phyloP scores from a whole-genome alignment of 2,329 filamentous ascomycete genomes.

The Pseudocercospora eumusae region DNA sequence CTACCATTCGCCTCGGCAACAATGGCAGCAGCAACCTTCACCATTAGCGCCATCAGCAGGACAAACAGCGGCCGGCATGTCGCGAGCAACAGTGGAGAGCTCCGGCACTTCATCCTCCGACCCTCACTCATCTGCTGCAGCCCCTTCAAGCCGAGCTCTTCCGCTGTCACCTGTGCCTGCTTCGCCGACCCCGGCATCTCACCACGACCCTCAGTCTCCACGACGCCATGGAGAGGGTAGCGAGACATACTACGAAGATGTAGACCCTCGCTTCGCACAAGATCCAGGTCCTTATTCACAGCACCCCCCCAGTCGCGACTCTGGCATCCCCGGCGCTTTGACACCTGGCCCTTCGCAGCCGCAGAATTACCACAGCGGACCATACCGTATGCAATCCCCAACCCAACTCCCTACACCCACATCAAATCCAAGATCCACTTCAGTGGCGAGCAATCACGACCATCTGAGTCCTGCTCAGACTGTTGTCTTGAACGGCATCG shows the following conservation, averaged over 20 bases:
- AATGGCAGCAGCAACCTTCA: slow-evolving; percentile 39
- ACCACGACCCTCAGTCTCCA: slow-evolving; percentile 12
- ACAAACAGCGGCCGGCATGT: slow-evolving; percentile 17
- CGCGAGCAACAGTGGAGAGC: slow-evolving; percentile 20
- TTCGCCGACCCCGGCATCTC: slow-evolving; percentile 28
- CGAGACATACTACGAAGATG: slow-evolving; percentile 82
- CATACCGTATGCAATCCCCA: slow-evolving; percentile 24
- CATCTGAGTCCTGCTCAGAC: slow-evolving; percentile 12
- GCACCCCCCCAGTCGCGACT: slow-evolving; percentile 18
- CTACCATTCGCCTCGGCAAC: slow-evolving; percentile 52
- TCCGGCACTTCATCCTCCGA: slow-evolving; percentile 19
- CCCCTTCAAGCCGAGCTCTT: slow-evolving; percentile 25
- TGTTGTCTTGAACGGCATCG: slow-evolving; percentile 18
- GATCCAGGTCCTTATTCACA: slow-evolving; percentile 31
- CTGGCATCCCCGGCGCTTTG: slow-evolving; percentile 30
- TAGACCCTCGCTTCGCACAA: slow-evolving; percentile 81
- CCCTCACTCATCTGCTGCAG: slow-evolving; percentile 23
- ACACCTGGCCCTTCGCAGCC: slow-evolving; percentile 27
- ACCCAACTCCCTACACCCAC: not conserved
- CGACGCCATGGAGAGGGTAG: slow-evolving; percentile 42
- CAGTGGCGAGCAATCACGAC: slow-evolving; percentile 12
- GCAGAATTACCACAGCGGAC: slow-evolving; percentile 13
- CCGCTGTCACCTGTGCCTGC: slow-evolving; percentile 34
- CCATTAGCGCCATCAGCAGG: slow-evolving; percentile 18
- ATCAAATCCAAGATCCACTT: slow-evolving; percentile 12